These are phyloP conservation scores for Kitagawia praeruptora DNA, from an alignment of 129 eudicot species.

Conservation along the genomic window DNA sequence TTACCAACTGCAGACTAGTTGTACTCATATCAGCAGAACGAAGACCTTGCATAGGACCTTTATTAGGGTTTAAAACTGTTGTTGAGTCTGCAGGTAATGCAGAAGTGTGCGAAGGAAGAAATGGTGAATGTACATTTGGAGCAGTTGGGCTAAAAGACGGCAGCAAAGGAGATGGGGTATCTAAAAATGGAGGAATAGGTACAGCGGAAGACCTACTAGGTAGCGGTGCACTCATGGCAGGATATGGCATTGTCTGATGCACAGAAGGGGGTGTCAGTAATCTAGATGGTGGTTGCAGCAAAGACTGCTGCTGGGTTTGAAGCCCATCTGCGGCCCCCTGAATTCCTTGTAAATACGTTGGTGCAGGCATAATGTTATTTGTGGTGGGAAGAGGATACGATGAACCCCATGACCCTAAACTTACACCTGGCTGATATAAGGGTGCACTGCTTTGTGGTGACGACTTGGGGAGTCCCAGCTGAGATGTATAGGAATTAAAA, in stretches of 20 bases:
- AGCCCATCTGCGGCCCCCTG: conserved; percentile 22
- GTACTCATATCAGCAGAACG: conserved; percentile 6
- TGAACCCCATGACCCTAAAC: conserved; percentile 14
- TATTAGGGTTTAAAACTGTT: conserved; percentile 11
- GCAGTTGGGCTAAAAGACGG: conserved; percentile 20
- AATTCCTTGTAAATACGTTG: conserved; percentile 21
- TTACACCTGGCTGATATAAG: conserved; percentile 25
- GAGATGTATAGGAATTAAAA: conserved; percentile 14
- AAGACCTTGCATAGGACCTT: conserved; percentile 18
- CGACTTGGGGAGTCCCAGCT: conserved; percentile 11
- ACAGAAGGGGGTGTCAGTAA: conserved; percentile 18
- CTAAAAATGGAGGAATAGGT: conserved; percentile 12
- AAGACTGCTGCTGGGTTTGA: conserved; percentile 27
- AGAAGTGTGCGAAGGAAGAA: conserved; percentile 20
- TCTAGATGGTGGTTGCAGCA: conserved; percentile 23
- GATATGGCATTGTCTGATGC: conserved; percentile 22
- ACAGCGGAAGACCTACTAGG: conserved; percentile 12
- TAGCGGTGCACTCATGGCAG: conserved; percentile 16
- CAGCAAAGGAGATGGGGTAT: conserved; percentile 15
- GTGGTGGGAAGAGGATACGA: conserved; percentile 9
- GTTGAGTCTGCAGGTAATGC: conserved; percentile 9
- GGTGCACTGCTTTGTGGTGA: conserved; percentile 16
- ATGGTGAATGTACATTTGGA: conserved; percentile 6
- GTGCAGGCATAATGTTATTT: conserved; percentile 12
- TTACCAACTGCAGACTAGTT: conserved; percentile 14